Percentiles rank a stretch among this genome's conserved stretches.
Evolutionary conservation across 495 filamentous ascomycete genomes (phyloP).

Genomic region (Podospora pseudoanserina): DNA sequence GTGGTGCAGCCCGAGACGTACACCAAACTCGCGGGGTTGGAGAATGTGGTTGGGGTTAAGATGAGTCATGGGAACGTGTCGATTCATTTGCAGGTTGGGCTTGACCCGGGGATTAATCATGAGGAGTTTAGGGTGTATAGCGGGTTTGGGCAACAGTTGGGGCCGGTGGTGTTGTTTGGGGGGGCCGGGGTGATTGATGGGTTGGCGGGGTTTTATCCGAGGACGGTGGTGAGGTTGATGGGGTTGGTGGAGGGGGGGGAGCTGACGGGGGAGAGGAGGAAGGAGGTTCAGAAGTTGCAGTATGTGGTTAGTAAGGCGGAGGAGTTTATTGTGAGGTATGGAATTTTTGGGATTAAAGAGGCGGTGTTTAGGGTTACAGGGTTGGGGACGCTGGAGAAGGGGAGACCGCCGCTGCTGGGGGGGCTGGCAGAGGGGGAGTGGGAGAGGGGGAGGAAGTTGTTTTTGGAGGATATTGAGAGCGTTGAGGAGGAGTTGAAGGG

Average conservation of each 20-base stretch:
- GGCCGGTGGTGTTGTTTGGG: conserved; percentile 56
- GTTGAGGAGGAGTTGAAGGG: conserved; percentile 15
- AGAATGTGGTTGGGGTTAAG: conserved; percentile 64
- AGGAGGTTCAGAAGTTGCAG: conserved; percentile 51
- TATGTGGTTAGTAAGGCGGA: conserved; percentile 55
- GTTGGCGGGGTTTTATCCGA: conserved; percentile 59
- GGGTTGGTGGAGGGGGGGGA: conserved; percentile 39
- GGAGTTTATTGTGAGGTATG: conserved; percentile 55
- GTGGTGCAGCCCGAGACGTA: conserved; percentile 54
- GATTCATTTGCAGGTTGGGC: conserved; percentile 56
- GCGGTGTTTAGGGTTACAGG: conserved; percentile 51
- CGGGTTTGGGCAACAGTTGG: conserved; percentile 63
- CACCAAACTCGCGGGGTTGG: conserved; percentile 49
- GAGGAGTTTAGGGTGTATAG: conserved; percentile 57
- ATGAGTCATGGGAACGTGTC: conserved; percentile 62
- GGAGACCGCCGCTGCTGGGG: conserved; percentile 51
- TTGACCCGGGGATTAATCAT: conserved; percentile 47
- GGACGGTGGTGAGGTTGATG: conserved; percentile 54
- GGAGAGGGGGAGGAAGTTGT: conserved; percentile 26
- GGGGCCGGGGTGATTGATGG: conserved; percentile 63
- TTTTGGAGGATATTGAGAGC: conserved; percentile 26
- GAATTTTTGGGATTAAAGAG: conserved; percentile 62
- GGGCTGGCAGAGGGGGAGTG: conserved; percentile 47
- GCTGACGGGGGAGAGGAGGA: conserved; percentile 21
- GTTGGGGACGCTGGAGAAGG: conserved; percentile 54